Conservation (phyloP, 441 rosid species). For the Pelargonium cotyledonis region DNA sequence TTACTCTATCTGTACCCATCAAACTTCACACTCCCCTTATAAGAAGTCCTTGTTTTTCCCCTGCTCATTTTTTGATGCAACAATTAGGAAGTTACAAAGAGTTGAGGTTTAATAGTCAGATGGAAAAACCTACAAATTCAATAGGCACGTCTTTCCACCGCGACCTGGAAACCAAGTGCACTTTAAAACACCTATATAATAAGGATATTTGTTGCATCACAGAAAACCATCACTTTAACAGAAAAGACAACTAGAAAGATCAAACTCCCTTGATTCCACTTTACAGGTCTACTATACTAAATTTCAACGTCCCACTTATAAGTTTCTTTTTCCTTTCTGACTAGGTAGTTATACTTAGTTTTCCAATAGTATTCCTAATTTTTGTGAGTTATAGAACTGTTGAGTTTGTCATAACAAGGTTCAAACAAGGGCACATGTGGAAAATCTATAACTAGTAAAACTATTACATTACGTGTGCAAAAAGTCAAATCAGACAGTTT, state of each 20-base stretch:
- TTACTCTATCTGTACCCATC: neutral
- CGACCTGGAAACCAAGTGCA: slow-evolving; percentile 8
- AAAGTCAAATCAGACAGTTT: no score
- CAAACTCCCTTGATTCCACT: neutral
- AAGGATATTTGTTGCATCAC: neutral
- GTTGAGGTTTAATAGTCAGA: slow-evolving; percentile 4
- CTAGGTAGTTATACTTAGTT: no score
- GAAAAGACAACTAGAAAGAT: neutral
- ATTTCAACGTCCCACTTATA: no score
- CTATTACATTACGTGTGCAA: no score
- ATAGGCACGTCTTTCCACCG: neutral
- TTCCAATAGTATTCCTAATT: no score
- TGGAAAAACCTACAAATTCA: neutral
- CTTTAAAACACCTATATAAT: neutral
- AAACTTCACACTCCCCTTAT: slow-evolving; percentile 56
- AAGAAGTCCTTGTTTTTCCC: slow-evolving; percentile 91
- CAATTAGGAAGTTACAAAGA: slow-evolving; percentile 1
- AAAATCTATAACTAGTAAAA: no score
- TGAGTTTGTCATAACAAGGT: no score
- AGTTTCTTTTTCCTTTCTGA: no score
- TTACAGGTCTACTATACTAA: neutral
- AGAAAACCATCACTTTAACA: neutral
- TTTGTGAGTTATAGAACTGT: no score
- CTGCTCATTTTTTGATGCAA: slow-evolving; percentile 38
- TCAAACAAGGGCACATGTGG: no score